A percentile compares a stretch with the other conserved stretches of the same genome.
These are phyloP conservation scores for Beta vulgaris DNA, from an alignment of 148 eudicot genomes.

Conservation along the genomic window DNA sequence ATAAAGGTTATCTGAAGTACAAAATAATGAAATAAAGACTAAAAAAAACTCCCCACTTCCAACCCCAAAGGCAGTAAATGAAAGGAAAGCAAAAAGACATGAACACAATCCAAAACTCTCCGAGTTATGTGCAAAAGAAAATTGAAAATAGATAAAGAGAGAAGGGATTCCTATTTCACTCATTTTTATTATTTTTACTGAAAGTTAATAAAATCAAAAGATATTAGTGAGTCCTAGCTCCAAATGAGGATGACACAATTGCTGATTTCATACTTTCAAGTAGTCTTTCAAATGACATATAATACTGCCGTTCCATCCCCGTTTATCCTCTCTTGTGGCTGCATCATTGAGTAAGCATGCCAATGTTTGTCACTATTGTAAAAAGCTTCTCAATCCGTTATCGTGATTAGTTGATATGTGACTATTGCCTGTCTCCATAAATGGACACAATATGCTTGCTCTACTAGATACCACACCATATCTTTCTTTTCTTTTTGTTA, in stretches of 20 bases:
- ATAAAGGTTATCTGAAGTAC: too few species aligned
- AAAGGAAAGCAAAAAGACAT: too few species aligned
- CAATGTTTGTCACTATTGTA: background rate
- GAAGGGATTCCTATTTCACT: too few species aligned
- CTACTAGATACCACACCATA: background rate
- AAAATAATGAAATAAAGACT: too few species aligned
- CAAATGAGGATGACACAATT: background rate
- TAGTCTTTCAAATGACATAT: background rate
- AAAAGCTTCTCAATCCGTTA: background rate
- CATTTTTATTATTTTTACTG: too few species aligned
- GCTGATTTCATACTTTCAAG: background rate
- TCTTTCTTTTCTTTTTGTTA: background rate
- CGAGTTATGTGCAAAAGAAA: too few species aligned
- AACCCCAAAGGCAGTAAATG: too few species aligned
- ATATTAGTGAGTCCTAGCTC: too few species aligned
- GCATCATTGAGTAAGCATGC: background rate
- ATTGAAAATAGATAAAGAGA: too few species aligned
- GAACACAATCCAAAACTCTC: too few species aligned
- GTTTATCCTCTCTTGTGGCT: background rate
- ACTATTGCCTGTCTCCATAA: background rate
- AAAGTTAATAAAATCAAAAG: too few species aligned
- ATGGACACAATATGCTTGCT: background rate
- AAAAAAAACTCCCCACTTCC: too few species aligned
- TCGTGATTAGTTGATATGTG: background rate
- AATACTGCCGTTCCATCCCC: background rate